Conservation (phyloP, 208 protist genomes). For the Acanthamoeba triangularis region DNA sequence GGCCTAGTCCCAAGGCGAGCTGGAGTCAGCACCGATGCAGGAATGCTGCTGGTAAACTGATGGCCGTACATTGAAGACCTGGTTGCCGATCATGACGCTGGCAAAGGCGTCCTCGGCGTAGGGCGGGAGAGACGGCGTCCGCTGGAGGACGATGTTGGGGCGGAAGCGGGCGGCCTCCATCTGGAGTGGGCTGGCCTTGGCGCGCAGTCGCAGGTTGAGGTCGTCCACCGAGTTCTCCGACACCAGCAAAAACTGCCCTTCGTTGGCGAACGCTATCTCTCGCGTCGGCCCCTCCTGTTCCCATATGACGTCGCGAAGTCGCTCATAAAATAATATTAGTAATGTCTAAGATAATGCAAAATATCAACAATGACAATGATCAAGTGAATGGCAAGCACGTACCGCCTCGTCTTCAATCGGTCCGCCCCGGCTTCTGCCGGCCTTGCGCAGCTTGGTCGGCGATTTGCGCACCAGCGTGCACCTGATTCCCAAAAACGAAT, state of each 20-base stretch:
- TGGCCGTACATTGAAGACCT: constrained; percentile 59
- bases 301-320: too few species aligned
- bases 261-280: constrained; percentile 66
- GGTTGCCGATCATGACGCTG: constrained; percentile 40
- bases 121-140: neutral
- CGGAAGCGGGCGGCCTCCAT: constrained; percentile 48
- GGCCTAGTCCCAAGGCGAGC: neutral
- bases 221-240: constrained; percentile 64
- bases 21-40: neutral
- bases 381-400: neutral
- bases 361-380: too few species aligned
- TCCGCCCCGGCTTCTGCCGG: neutral
- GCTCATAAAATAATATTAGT: too few species aligned
- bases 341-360: too few species aligned
- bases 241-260: constrained; percentile 72
- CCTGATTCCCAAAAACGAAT: constrained; percentile 16
- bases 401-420: neutral
- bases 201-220: constrained; percentile 10
- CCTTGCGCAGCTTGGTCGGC: constrained; percentile 10
- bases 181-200: neutral
- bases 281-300: neutral
- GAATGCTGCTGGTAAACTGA: neutral
- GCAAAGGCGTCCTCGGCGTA: neutral
- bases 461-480: constrained; percentile 56
- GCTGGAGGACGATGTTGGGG: constrained; percentile 31